Evolutionary conservation across 2,329 filamentous ascomycete genomes (phyloP), one percentile per base, ranked within the genome.

Genomic region (Bertia moriformis): DNA sequence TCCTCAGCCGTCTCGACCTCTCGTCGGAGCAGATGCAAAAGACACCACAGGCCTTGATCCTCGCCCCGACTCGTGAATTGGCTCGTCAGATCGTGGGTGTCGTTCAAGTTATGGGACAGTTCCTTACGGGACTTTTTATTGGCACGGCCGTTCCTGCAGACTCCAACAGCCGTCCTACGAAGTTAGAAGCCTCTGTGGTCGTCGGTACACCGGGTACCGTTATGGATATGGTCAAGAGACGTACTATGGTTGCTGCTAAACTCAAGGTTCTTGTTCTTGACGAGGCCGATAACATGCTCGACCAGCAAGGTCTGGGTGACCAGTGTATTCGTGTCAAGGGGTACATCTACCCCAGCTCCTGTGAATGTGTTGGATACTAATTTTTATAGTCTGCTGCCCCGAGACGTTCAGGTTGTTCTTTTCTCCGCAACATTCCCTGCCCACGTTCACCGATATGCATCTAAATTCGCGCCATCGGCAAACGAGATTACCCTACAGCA

Each of bases 281-380:
- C 46, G 80, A 85, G 54, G 80, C 80, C 19, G 80, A 85, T 56
- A 84, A 83, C 59, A 85, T 85, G 80, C 63, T 85, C 20, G 80
- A 84, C 48, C 71, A 80, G 53, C 76, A 82, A 56, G 79, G 80
- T 38, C 63, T 85, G 40, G 79, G 79, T 38, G 80, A 84, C 42
- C 80, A 84, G 56, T 85, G 79, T 57, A 72, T 79, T 48, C 76
- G 78, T 46, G 76, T 83, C 42, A 83, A 81, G 61, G 49, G 54
- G 74, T 78, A 52, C 51, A 69, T 59, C n/a, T 14, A 14, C 39
- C n/a, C 19, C 15, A 35, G 1, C 3, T 18, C 4, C 18, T 19
- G n/a, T n/a, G 7, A 19, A 14, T 20, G 14, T 44, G 40, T 43
- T 50, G 56, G 49, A 56, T 47, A 42, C 20, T 37, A 7, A 10